Conservation (phyloP, 305 asterid genomes). For the Striga hermonthica region DNA sequence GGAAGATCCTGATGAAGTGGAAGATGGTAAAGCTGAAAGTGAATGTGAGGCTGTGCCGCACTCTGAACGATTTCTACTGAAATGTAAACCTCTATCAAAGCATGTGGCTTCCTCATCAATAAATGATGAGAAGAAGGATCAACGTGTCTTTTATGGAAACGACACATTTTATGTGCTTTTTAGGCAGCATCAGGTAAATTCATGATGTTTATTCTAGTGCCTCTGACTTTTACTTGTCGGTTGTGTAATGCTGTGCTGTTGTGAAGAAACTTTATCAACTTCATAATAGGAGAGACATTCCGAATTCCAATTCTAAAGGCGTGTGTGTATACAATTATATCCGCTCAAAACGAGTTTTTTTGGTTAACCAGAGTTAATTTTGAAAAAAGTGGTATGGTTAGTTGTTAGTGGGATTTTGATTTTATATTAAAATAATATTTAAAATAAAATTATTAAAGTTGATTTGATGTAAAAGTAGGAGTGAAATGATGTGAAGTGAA, state of each 20-base stretch:
- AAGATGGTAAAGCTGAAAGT: constrained; percentile 83
- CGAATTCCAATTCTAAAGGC: too few species aligned
- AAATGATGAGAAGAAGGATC: constrained; percentile 42
- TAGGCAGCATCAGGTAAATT: constrained; percentile 89
- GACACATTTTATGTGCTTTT: constrained; percentile 83
- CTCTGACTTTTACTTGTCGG: neutral
- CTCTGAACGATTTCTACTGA: constrained; percentile 60
- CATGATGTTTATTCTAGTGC: constrained; percentile 13
- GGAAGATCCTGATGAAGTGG: constrained; percentile 86
- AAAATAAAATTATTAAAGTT: too few species aligned
- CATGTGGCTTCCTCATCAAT: constrained; percentile 44
- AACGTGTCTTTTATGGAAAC: constrained; percentile 74
- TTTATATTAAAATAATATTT: too few species aligned
- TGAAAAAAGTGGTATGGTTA: too few species aligned
- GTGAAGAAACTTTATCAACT: neutral
- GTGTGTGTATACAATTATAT: too few species aligned
- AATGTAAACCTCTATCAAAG: constrained; percentile 81
- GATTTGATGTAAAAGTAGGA: too few species aligned
- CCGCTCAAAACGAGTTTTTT: too few species aligned
- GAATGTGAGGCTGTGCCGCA: constrained; percentile 82
- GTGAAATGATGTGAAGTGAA: too few species aligned
- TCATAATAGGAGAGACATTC: constrained; percentile 2
- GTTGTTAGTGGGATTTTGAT: too few species aligned
- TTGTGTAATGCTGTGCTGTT: neutral
- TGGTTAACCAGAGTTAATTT: too few species aligned